Base-by-base conservation (phyloP, 2,329 filamentous ascomycete genomes). In the Myriosclerotinia curreyana region DNA sequence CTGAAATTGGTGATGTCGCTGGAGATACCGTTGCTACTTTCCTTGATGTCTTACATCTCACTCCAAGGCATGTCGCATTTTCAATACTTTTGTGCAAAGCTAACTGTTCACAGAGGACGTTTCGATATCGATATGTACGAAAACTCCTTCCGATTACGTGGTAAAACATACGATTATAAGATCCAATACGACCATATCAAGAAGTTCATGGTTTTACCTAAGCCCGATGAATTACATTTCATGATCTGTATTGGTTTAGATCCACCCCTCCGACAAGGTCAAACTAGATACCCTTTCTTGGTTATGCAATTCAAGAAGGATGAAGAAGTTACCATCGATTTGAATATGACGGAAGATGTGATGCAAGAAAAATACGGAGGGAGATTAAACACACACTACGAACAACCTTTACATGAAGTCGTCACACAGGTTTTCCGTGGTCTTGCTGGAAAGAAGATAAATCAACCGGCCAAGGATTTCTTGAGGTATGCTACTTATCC, bases 61-160 rank as follows among this genome's bases (percentile, higher is more conserved):
- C 95, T 15, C 95, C 95, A 68, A 91, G 90, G 90, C 91, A 79
- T 66, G 79, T 71, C 74, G 59, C 34, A 40, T 50, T 22, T 20
- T 15, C 40, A 14, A 9, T 51, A n/a, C 52, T 15, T 52, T 12
- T 6, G 54, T 55, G 28, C 14, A 25, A 28, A 65, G 52, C 73
- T 77, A 68, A 77, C 66, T 22, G 54, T 58, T 59, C 67, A 66
- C 78, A 93, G 95, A 90, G 96, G 95, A 76, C 94, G 95, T 70
- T 99, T 99, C 83, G 95, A 98, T 77, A 96, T 99, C 79, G 95
- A 99, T 77, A 96, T 99, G 90, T 99, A 99, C 83, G 95, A 98
- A 77, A 89, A 87, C 20, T 98, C 95, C 2, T 98, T 99, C 84
- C 90, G 95, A 68, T 84, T 99, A 67, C 94, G 95, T 69, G 95